Percentiles rank a stretch among this genome's conserved stretches.
Conservation (phyloP, 371 early-diverging fungal genomes). For the Capniomyces stellatus region DNA sequence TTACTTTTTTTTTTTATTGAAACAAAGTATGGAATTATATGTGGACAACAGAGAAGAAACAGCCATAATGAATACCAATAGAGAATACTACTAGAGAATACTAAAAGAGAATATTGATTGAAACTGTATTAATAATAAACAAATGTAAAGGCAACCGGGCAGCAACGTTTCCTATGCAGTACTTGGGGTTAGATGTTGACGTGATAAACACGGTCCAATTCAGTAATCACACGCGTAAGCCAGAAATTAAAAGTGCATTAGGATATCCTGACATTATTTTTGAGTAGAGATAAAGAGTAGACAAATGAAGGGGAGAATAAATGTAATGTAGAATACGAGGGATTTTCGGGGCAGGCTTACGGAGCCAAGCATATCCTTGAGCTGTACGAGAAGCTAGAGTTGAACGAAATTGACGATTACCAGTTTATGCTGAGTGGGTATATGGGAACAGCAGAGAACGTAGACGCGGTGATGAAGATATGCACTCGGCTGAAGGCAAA, state of each 20-base stretch:
- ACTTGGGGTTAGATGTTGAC: constrained; percentile 80
- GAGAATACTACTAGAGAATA: no score
- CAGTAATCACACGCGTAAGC: constrained; percentile 57
- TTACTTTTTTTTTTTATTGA: no score
- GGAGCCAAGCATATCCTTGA: constrained; percentile 41
- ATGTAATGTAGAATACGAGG: constrained; percentile 45
- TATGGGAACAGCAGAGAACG: constrained; percentile 53
- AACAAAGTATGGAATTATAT: no score
- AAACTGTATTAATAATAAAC: no score
- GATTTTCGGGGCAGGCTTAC: constrained; percentile 45
- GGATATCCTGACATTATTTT: no score
- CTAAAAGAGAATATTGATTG: no score
- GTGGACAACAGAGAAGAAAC: no score
- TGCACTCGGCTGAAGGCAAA: constrained; percentile 26
- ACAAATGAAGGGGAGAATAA: no score
- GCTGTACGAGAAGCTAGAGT: constrained; percentile 48
- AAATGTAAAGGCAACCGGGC: constrained; percentile 33
- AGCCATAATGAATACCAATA: no score
- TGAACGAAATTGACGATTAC: constrained; percentile 54
- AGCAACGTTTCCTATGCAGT: constrained; percentile 77
- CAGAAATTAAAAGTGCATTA: no score
- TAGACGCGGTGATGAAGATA: constrained; percentile 38
- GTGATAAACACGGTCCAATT: constrained; percentile 83
- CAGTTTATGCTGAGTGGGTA: constrained; percentile 72
- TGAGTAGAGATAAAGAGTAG: no score